Conservation (phyloP, 169 alveolate genomes). For the Perkinsus olseni region DNA sequence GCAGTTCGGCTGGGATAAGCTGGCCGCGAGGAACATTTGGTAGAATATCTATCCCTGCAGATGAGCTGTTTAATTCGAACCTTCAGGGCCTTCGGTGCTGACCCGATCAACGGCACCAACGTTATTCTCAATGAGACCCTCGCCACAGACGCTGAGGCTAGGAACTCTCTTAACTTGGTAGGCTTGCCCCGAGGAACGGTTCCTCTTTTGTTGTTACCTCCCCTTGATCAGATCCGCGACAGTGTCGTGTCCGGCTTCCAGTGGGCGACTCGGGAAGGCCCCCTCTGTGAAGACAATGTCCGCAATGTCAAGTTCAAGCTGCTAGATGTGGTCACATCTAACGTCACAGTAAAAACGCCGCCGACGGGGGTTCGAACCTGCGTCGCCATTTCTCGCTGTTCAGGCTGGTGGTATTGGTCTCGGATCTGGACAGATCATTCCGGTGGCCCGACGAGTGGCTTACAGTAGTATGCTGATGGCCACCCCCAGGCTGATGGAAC, state of each 20-base stretch:
- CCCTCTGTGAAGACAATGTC: constrained; percentile 92
- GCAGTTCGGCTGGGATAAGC: constrained; percentile 85
- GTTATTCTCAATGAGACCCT: constrained; percentile 90
- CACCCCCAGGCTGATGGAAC: constrained; percentile 98
- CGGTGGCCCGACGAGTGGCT: constrained; percentile 92
- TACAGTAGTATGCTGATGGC: constrained; percentile 96
- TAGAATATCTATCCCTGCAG: background rate
- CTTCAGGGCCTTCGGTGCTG: background rate
- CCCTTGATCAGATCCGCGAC: constrained; percentile 45
- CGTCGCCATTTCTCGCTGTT: background rate
- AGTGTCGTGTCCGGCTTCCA: constrained; percentile 91
- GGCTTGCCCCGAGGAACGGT: background rate
- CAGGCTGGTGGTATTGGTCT: constrained; percentile 71
- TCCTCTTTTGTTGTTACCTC: constrained; percentile 26
- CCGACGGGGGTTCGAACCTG: background rate
- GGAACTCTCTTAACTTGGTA: background rate
- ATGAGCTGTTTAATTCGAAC: background rate
- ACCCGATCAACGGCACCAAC: constrained; percentile 60
- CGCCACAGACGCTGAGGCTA: constrained; percentile 76
- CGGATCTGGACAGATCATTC: constrained; percentile 97
- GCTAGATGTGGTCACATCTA: constrained; percentile 54
- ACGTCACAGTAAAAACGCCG: background rate
- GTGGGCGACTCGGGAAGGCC: constrained; percentile 99
- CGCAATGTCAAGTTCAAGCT: constrained; percentile 76
- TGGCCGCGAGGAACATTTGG: constrained; percentile 93